Evolutionary conservation across 805 yeast species (phyloP).

Genomic region (Candida anglica): DNA sequence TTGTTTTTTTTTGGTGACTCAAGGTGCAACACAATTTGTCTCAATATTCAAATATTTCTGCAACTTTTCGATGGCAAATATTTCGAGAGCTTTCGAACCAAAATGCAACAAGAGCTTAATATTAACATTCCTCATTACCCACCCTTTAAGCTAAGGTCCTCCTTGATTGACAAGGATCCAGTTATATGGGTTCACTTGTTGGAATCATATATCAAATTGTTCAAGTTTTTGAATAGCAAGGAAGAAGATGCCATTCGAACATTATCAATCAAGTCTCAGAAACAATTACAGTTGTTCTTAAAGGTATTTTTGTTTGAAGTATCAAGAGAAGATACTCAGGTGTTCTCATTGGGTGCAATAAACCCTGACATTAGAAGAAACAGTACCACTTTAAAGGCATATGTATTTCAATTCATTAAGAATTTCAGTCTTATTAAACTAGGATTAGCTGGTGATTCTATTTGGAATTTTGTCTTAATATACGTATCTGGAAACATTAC

Average conservation of each 20-base stretch:
- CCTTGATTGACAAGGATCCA: constrained; percentile 79
- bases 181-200: constrained; percentile 76
- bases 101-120: too few relatives aligned
- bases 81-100: too few relatives aligned
- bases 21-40: too few relatives aligned
- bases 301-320: constrained; percentile 58
- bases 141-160: constrained; percentile 69
- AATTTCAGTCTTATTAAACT: constrained; percentile 51
- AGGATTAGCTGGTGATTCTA: constrained; percentile 53
- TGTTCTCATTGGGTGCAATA: constrained; percentile 67
- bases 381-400: constrained; percentile 42
- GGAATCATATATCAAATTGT: constrained; percentile 56
- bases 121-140: constrained; percentile 60
- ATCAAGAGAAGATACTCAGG: constrained; percentile 54
- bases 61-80: too few relatives aligned
- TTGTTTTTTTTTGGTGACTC: too few relatives aligned
- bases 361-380: constrained; percentile 64
- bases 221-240: constrained; percentile 43
- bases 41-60: too few relatives aligned
- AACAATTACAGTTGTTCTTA: constrained; percentile 54
- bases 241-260: constrained; percentile 20
- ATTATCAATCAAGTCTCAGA: constrained; percentile 51
- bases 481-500: constrained; percentile 44
- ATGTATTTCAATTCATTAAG: constrained; percentile 49
- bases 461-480: constrained; percentile 62